Conservation (phyloP, 805 yeast genomes). For the Blastobotrys terrestris region DNA sequence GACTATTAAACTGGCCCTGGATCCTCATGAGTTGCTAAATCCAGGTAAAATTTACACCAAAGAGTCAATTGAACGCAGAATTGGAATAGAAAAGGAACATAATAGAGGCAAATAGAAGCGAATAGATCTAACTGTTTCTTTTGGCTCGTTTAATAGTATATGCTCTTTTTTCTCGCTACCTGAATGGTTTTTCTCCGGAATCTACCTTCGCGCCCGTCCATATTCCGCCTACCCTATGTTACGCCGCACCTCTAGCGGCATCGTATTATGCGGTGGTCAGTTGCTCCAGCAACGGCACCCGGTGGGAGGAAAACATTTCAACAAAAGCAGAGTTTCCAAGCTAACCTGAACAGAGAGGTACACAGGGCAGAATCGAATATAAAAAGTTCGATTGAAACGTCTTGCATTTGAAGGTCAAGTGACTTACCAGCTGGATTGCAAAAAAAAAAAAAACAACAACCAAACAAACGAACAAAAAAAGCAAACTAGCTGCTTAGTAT, state of each 20-base stretch:
- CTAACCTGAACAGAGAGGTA: not conserved
- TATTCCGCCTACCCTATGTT: too few relatives aligned
- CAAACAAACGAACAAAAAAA: too few relatives aligned
- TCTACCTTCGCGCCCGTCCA: too few relatives aligned
- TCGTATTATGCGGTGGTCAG: too few relatives aligned
- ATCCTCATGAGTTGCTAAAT: conserved; percentile 65
- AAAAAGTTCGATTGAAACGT: not conserved
- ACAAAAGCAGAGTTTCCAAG: not conserved
- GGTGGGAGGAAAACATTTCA: not conserved
- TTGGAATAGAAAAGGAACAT: not conserved
- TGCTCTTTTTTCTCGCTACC: too few relatives aligned
- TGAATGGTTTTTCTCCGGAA: too few relatives aligned
- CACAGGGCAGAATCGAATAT: not conserved
- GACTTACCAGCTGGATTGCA: too few relatives aligned
- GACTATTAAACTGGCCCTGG: conserved; percentile 61
- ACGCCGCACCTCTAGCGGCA: conserved; percentile 2
- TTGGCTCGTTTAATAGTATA: too few relatives aligned
- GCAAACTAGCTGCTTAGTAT: too few relatives aligned
- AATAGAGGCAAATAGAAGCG: too few relatives aligned
- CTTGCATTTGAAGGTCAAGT: too few relatives aligned
- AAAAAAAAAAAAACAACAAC: too few relatives aligned
- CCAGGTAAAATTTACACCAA: conserved; percentile 66
- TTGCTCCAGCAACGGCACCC: not conserved
- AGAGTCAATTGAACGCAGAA: conserved; percentile 12
- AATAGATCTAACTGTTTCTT: not conserved